These are phyloP conservation scores for Cyclanthera cordifolia DNA, from an alignment of 306 rosid species.

Conservation along the genomic window DNA sequence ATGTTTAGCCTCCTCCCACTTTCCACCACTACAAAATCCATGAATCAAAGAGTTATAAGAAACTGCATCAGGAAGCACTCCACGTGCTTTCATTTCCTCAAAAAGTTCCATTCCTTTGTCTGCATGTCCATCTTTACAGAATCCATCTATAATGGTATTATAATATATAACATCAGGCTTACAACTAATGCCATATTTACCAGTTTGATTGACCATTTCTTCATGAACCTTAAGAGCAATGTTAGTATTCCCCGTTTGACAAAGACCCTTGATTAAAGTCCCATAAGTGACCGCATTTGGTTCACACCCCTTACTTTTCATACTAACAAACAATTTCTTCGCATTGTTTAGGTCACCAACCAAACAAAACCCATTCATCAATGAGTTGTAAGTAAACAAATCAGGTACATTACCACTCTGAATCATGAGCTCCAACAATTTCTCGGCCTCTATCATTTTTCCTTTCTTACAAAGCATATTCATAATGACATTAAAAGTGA, in stretches of 20 bases:
- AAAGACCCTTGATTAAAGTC: too few species aligned
- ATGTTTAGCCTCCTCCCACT: too few species aligned
- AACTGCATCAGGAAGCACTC: too few species aligned
- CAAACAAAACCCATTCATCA: too few species aligned
- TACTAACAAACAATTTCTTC: conserved; percentile 21
- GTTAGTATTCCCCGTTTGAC: too few species aligned
- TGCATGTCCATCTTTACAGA: conserved; percentile 33
- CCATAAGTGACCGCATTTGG: conserved; percentile 15
- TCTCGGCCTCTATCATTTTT: too few species aligned
- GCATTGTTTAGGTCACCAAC: conserved; percentile 26
- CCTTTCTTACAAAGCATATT: conserved; percentile 23
- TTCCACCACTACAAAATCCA: too few species aligned
- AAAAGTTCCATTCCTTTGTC: conserved; percentile 35
- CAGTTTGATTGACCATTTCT: conserved; percentile 24
- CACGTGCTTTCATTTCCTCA: too few species aligned
- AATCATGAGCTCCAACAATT: too few species aligned
- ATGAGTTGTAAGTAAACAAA: too few species aligned
- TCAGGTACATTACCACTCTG: too few species aligned
- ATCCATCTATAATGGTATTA: conserved; percentile 29
- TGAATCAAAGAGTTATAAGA: too few species aligned
- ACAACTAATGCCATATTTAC: conserved; percentile 15
- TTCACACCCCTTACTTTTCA: conserved; percentile 20
- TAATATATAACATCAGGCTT: conserved; percentile 24
- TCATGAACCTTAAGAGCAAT: conserved; percentile 31
- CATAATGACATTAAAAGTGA: conserved; percentile 29